Base-by-base conservation (phyloP, 345 rosid genomes). In the Lepidium africanum region DNA sequence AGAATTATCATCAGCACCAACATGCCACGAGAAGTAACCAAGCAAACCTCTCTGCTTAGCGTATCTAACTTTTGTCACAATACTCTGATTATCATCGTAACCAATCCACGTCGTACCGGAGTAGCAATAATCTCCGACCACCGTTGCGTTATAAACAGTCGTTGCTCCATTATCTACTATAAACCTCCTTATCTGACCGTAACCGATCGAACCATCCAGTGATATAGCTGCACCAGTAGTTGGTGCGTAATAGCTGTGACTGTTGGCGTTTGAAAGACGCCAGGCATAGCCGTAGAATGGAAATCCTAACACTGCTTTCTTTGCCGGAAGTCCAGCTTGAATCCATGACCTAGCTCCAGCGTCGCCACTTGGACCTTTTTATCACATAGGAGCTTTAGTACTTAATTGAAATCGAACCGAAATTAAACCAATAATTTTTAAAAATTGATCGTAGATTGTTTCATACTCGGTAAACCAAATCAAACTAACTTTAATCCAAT, bases 11-110 rank as follows among this genome's bases (percentile, higher is more conserved):
- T 90, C 96, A 25, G 61, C 78, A 0, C 81, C 83, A 15, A 84
- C 81, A 14, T 86, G 88, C 96, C 96, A 90, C 33, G 84, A 82
- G 76, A 79, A 90, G 80, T 86, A 90, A 69, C 96, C 96, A 40
- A 82, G 85, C 59, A 87, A 65, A 8, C 81, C 77, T 21, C 68
- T 81, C 9, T 38, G 82, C 69, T 82, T 74, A 41, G 85, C 85
- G 10, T 82, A 84, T 35, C 59, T 27, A 6, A 87, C 79, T 79
- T 90, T 90, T 0, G 77, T 67, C 0, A 78, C 66, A 10, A 84
- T 78, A 17, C 86, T 84, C 40, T 74, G 74, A 1, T 71, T 65
- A 54, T 78, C 90, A 6, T 86, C 95, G 23, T 77, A 88, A 0
- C 89, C 86, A 16, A 86, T 77, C 95, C 91, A 88, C 0, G 84